Evolutionary conservation across 2,329 filamentous ascomycete genomes (phyloP), one percentile per base, ranked within the genome.

Genomic region (Colletotrichum phormii): DNA sequence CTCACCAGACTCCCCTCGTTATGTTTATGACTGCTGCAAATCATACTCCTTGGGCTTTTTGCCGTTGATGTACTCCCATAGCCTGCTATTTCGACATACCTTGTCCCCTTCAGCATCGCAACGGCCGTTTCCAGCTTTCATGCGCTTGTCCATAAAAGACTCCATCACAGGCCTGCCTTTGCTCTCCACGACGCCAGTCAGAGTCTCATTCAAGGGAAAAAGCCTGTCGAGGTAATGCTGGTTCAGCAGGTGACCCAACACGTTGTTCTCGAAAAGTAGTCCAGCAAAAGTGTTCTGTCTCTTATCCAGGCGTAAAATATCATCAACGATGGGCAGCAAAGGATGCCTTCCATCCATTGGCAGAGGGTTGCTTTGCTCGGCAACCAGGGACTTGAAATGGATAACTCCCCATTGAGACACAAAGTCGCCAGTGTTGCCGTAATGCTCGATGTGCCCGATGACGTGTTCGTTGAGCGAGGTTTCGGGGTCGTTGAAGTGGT

Each of bases 361-460:
- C 82, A 81, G 64, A 88, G 86, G 33, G 82, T 86, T 2, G 86
- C 85, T 78, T 53, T 29, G 35, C n/a, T 72, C 60, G 5, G 70
- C 66, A 24, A 68, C 68, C 22, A 37, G 51, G 24, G 63, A 64
- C 53, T 74, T 72, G 74, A 94, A 95, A 79, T 93, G 88, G 46
- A 96, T 84, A 6, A 95, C 90, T 1, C 94, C 94, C 87, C 92
- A 94, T 11, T 91, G 84, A 4, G 93, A 89, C 2, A 96, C 93
- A 75, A 94, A 93, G 77, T 97, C 94, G 18, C 86, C 88, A 9
- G 87, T 88, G 78, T 95, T 93, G 3, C 91, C 92, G 77, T 95
- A 97, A 81, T 97, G 94, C 81, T 97, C 94, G 51, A 97, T 92
- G 75, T 95, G 88, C 6, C 88, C 86, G 64, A 96, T 91, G 3